Evolutionary conservation across 768 basidiomycete genomes (phyloP), one percentile per base, ranked within the genome.

Genomic region (Rhizopogon rudus): DNA sequence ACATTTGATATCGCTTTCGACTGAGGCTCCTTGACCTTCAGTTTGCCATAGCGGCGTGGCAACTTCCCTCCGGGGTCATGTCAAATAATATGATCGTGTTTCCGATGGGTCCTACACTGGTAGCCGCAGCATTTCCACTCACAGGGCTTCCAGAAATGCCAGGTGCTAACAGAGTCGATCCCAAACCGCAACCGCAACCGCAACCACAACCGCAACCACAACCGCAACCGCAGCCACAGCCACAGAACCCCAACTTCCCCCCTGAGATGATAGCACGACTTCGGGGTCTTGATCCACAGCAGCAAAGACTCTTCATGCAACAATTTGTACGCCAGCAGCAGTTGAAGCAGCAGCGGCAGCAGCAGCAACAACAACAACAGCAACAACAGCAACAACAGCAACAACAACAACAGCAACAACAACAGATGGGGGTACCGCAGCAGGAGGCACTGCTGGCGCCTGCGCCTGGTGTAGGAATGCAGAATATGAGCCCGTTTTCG

Each of bases 11-110:
- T 22, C 8, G 5, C 37, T 37, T 37, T 2, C 3, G 5, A 25
- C 20, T 22, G 35, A 49, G 3, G 9, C 12, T 42, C 3, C n/a
- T 3, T 40, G 10, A 39, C 48, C 31, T 28, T 10, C 55, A 84
- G 82, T 84, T 74, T 51, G 81, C 80, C 16, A 68, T 76, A 20
- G 73, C 76, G 6, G 73, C 76, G n/a, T 84, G 83, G 81, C 67
- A 66, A 16, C 65, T 72, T 9, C 75, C 77, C 1, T 69, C 66
- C 12, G 81, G 79, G 0, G 62, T 57, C 20, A 67, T 71, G n/a
- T 74, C 75, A 29, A 73, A 72, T 25, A 80, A 78, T 43, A 70
- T 79, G 1, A 63, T 86, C 10, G 65, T 86, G 20, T 81, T 86
- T 56, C 66, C 78, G 1, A 53, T 72, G 16, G 58, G 60, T 13